Percentiles rank a stretch among this genome's conserved stretches.
Conservation (phyloP, 306 rosid genomes). For the barrel medic (Medicago truncatula) region DNA sequence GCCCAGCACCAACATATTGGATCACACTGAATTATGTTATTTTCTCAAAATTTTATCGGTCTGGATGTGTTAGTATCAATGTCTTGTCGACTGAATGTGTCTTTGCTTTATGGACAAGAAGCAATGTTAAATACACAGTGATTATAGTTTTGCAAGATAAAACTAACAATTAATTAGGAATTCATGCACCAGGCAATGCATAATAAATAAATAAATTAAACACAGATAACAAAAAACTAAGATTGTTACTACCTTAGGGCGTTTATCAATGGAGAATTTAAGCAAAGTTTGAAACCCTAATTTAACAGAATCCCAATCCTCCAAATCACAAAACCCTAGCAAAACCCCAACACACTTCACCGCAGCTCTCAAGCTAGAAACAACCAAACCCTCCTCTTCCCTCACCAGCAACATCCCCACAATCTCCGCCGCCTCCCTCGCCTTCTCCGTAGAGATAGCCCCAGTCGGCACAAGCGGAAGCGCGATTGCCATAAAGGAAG, state of each 20-base stretch:
- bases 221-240: not conserved
- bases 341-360: constrained; percentile 83
- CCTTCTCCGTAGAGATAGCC: constrained; percentile 51
- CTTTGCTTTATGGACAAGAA: too few relatives aligned
- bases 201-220: constrained; percentile 5
- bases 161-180: constrained; percentile 11
- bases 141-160: not conserved
- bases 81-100: too few relatives aligned
- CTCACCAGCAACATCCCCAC: constrained; percentile 52
- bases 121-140: not conserved
- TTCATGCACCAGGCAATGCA: not conserved
- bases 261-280: constrained; percentile 72
- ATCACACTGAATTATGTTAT: too few relatives aligned
- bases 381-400: constrained; percentile 59
- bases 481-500: constrained; percentile 68
- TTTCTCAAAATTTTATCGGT: too few relatives aligned
- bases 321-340: constrained; percentile 80
- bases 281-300: constrained; percentile 74
- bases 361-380: constrained; percentile 64
- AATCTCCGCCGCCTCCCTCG: constrained; percentile 58
- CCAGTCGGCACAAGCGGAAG: constrained; percentile 58
- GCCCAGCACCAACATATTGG: too few relatives aligned
- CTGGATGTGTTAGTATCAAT: too few relatives aligned
- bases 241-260: constrained; percentile 73
- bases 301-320: constrained; percentile 72